Conservation (phyloP, 2,329 filamentous ascomycete species). For the Fusarium nodosum region DNA sequence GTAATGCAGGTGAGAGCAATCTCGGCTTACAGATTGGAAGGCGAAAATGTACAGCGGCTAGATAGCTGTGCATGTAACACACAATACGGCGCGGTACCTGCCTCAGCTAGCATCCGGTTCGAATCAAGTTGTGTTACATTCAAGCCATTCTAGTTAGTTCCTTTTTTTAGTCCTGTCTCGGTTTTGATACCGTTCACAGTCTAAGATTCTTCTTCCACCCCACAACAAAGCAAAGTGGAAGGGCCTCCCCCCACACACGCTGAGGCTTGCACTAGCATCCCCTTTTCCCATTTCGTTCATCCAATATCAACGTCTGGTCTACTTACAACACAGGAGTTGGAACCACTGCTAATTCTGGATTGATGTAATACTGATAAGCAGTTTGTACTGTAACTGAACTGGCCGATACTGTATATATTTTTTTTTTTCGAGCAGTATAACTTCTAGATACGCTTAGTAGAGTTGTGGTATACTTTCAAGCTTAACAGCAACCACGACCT, state of each 20-base stretch:
- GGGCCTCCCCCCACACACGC: constrained; percentile 25
- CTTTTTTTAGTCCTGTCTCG: constrained; percentile 40
- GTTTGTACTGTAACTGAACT: neutral
- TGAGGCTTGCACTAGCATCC: constrained; percentile 21
- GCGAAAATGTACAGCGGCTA: constrained; percentile 2
- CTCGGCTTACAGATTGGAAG: constrained; percentile 18
- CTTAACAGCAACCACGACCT: neutral
- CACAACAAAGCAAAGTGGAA: constrained; percentile 30
- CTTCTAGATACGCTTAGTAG: neutral
- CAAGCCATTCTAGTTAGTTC: constrained; percentile 13
- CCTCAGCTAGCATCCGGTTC: neutral
- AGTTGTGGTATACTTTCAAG: neutral
- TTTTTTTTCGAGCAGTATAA: neutral
- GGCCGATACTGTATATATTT: neutral
- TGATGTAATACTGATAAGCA: neutral
- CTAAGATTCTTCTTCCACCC: constrained; percentile 37
- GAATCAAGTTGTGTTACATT: constrained; percentile 12
- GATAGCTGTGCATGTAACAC: neutral
- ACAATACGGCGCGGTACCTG: neutral
- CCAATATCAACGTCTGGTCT: constrained; percentile 1
- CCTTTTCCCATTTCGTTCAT: constrained; percentile 24
- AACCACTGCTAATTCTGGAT: neutral
- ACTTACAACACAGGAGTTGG: neutral
- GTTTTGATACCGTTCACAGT: constrained; percentile 43
- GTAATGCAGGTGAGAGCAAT: constrained; percentile 16